These are phyloP conservation scores for Rhodocollybia butyracea DNA, from an alignment of 768 basidiomycete genomes.

Conservation along the genomic window DNA sequence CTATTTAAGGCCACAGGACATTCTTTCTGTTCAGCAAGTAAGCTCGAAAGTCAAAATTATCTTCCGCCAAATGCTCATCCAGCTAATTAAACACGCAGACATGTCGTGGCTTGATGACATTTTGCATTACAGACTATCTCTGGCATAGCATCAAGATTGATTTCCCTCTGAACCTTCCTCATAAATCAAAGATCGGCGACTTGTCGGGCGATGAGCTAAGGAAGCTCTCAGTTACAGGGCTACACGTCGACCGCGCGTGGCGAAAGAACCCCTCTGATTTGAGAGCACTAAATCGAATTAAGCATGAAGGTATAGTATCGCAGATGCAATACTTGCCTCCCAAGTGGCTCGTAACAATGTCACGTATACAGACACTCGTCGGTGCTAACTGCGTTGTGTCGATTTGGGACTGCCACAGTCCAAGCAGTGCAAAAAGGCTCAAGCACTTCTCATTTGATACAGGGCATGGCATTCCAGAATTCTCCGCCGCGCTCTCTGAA, in stretches of 20 bases:
- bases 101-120: conserved; percentile 58
- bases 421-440: conserved; percentile 11
- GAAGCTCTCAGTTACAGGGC: conserved; percentile 35
- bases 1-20: conserved; percentile 32
- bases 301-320: conserved; percentile 35
- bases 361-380: conserved; percentile 17
- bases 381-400: conserved; percentile 11
- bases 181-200: conserved; percentile 23
- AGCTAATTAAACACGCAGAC: conserved; percentile 34
- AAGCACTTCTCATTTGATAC: conserved; percentile 8
- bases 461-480: conserved; percentile 7
- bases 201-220: conserved; percentile 41
- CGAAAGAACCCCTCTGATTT: conserved; percentile 30
- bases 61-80: neutral
- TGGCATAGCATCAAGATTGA: conserved; percentile 46
- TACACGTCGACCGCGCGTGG: conserved; percentile 54
- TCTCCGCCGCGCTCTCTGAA: conserved; percentile 11
- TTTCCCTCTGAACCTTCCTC: conserved; percentile 43
- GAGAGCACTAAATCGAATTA: conserved; percentile 33
- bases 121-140: conserved; percentile 47
- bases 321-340: conserved; percentile 45
- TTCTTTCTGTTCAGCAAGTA: conserved; percentile 51
- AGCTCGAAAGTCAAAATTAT: conserved; percentile 6
- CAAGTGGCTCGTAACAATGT: conserved; percentile 45
- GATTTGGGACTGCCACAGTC: conserved; percentile 17